A percentile compares a stretch with the other conserved stretches of the same genome.
phyloP scores from a whole-genome alignment of 208 protist genomes.

The Leishmania gerbilli region DNA sequence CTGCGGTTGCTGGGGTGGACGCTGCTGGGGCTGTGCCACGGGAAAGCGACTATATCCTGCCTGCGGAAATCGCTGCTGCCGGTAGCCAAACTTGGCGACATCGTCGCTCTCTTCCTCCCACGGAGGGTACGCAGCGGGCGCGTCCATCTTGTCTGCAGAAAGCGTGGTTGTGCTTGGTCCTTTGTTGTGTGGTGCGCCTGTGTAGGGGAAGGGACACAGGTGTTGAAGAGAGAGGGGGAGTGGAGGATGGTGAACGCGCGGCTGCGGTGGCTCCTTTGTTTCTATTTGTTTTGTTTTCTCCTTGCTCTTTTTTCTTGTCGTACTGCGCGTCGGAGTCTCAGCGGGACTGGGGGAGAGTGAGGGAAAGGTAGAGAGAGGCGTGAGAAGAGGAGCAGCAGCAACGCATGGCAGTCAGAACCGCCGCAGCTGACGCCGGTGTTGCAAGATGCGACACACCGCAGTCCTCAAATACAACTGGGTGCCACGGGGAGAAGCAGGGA shows the following conservation, averaged over 20 bases:
- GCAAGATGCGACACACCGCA: neutral
- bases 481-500: neutral
- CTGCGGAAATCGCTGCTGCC: constrained; percentile 8
- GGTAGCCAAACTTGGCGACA: constrained; percentile 4
- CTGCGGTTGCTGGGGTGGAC: constrained; percentile 12
- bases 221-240: no score
- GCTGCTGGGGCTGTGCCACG: constrained; percentile 9
- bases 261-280: neutral
- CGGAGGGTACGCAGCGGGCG: neutral
- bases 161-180: no score
- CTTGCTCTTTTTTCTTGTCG: neutral
- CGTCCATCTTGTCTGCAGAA: neutral
- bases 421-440: neutral
- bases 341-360: neutral
- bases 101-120: constrained; percentile 5
- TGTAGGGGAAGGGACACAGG: neutral
- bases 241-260: neutral
- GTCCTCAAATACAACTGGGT: neutral
- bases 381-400: neutral
- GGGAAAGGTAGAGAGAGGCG: neutral
- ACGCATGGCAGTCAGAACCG: neutral
- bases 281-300: neutral
- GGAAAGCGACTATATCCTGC: neutral
- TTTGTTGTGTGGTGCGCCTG: neutral
- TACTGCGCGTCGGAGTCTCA: neutral